Evolutionary conservation across 2,329 filamentous ascomycete species (phyloP), one percentile per base, ranked within the genome.

Genomic region (Aspergillus amoenus): DNA sequence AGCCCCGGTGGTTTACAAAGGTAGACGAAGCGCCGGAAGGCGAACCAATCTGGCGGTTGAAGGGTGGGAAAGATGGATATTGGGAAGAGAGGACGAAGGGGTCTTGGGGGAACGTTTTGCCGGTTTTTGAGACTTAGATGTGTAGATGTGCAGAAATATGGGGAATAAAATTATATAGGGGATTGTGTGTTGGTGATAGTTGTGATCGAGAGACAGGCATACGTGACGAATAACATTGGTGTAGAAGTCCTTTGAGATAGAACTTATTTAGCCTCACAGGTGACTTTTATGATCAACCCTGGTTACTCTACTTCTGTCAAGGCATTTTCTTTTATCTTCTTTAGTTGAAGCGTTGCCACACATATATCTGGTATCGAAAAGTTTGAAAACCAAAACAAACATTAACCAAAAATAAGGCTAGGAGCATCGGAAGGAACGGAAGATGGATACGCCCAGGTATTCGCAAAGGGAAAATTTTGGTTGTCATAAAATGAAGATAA

Each of bases 51-150:
- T 74, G 90, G 90, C 83, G 86, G 67, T 74, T 96, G 61, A 94
- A 88, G 78, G 80, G 80, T 3, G 91, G 92, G 18, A 92, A 88
- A 74, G 91, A 95, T 17, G 88, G 91, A 8, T 99, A 99, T 76
- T 99, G 94, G 94, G 93, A 96, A 70, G 88, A 91, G 75, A 84
- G 93, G 59, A 82, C 80, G 3, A 84, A 78, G 62, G 87, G 87
- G 1, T 79, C 79, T 55, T 96, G 90, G 91, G 74, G 74, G 8
- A 80, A 78, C 6, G 78, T 86, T 41, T 73, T 79, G 56, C 77
- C 82, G 54, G 81, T 88, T 47, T 84, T 87, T 68, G 73, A 80
- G 40, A 47, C 32, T 37, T 57, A 50, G 27, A 21, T 42, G 13
- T 12, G 7, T 40, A 40, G 42, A 13, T 47, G 44, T 17, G 4